These are phyloP conservation scores for Tetrahymena malaccensis DNA, from an alignment of 73 alveolate species.

Conservation along the genomic window DNA sequence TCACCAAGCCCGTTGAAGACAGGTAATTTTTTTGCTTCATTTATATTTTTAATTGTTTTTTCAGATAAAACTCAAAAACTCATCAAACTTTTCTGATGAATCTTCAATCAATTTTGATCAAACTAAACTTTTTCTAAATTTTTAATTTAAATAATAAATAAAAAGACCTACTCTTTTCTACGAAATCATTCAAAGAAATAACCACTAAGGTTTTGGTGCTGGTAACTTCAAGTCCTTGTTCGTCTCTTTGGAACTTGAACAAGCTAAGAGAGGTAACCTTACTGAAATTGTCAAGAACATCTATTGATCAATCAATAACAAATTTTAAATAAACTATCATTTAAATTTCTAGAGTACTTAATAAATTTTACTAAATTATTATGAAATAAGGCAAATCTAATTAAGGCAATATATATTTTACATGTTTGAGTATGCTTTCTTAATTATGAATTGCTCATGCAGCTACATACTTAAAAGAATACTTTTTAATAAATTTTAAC, in stretches of 20 bases:
- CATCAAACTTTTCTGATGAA: not conserved
- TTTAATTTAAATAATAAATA: not conserved
- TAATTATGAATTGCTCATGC: not conserved
- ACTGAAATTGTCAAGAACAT: constrained; percentile 8
- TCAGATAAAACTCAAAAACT: not conserved
- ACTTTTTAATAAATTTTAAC: too few species aligned
- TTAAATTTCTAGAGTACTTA: not conserved
- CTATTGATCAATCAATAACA: not conserved
- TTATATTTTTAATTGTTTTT: not conserved
- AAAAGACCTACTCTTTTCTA: constrained; percentile 77
- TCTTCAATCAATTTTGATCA: not conserved
- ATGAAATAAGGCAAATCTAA: not conserved
- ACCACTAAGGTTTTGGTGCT: constrained; percentile 77
- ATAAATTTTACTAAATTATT: not conserved
- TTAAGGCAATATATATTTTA: not conserved
- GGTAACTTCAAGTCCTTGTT: constrained; percentile 79
- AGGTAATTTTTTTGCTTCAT: not conserved
- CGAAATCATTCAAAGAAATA: constrained; percentile 71
- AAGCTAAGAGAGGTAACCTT: constrained; percentile 68
- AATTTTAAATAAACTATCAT: not conserved
- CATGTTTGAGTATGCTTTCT: not conserved
- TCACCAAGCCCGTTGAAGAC: constrained; percentile 82
- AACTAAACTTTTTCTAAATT: not conserved
- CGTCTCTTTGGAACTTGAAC: constrained; percentile 65
- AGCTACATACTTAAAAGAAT: not conserved